Conservation (phyloP, 169 alveolate species). For the Plasmodium knowlesi region DNA sequence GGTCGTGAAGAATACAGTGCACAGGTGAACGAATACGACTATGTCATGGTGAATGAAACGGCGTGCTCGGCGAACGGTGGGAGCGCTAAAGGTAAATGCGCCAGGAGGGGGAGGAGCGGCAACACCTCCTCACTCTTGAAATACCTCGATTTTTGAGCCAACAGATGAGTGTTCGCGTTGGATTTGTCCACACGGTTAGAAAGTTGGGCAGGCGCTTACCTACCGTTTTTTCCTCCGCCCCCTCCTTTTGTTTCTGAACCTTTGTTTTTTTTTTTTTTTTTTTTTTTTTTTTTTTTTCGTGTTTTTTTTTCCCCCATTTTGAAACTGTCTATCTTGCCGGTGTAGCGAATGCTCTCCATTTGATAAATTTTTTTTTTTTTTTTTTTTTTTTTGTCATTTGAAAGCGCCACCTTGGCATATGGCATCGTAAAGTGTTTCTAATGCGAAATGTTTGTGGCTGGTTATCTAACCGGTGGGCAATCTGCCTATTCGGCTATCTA, state of each 20-base stretch:
- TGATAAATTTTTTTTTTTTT: neutral
- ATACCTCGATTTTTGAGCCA: slow-evolving; percentile 30
- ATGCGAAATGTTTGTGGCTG: neutral
- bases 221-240: neutral
- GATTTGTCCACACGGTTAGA: neutral
- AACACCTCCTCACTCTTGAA: slow-evolving; percentile 49
- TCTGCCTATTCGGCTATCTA: neutral
- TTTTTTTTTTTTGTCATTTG: slow-evolving; percentile 7
- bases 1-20: neutral
- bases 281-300: neutral
- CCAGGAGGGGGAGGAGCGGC: neutral
- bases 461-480: neutral
- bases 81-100: neutral
- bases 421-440: neutral
- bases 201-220: neutral
- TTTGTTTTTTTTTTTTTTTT: slow-evolving; percentile 23
- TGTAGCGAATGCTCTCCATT: slow-evolving; percentile 1
- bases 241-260: neutral
- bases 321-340: neutral
- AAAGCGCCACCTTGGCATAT: neutral
- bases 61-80: neutral
- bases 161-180: neutral
- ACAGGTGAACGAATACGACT: slow-evolving; percentile 6
- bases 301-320: neutral
- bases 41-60: slow-evolving; percentile 46